Evolutionary conservation across 1,284 basidiomycete species (phyloP).

Genomic region (Sanguinoderma infundibulare): DNA sequence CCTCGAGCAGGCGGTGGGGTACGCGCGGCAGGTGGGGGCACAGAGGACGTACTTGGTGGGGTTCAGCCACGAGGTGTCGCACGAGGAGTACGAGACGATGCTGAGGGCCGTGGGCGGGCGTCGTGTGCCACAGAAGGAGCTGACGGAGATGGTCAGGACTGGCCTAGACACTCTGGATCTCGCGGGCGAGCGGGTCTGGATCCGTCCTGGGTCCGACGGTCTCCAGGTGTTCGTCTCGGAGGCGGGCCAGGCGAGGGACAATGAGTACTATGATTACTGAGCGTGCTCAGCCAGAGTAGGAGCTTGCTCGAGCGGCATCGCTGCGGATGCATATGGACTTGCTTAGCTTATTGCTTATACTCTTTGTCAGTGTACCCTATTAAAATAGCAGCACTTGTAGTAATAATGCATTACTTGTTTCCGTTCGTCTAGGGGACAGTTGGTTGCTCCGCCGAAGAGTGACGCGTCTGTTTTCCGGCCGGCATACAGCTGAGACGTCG

Average conservation of each 20-base stretch:
- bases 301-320: too few species aligned
- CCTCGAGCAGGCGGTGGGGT: slow-evolving; percentile 56
- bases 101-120: slow-evolving; percentile 53
- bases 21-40: slow-evolving; percentile 59
- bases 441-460: neutral
- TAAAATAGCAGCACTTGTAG: neutral
- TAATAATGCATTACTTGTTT: neutral
- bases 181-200: slow-evolving; percentile 55
- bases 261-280: slow-evolving; percentile 41
- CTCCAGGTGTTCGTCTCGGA: slow-evolving; percentile 52
- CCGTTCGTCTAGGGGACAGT: neutral
- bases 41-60: slow-evolving; percentile 71
- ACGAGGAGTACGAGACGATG: slow-evolving; percentile 69
- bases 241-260: slow-evolving; percentile 50
- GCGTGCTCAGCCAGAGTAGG: neutral
- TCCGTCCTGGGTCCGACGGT: slow-evolving; percentile 75
- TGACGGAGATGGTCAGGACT: slow-evolving; percentile 44
- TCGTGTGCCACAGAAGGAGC: slow-evolving; percentile 29
- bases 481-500: neutral
- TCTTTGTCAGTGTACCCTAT: neutral
- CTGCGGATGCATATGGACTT: too few species aligned
- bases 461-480: neutral
- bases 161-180: slow-evolving; percentile 49
- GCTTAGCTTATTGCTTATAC: neutral
- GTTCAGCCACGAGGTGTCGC: slow-evolving; percentile 69